Conservation (phyloP, 2,329 filamentous ascomycete genomes). For the Endothia cerciana region DNA sequence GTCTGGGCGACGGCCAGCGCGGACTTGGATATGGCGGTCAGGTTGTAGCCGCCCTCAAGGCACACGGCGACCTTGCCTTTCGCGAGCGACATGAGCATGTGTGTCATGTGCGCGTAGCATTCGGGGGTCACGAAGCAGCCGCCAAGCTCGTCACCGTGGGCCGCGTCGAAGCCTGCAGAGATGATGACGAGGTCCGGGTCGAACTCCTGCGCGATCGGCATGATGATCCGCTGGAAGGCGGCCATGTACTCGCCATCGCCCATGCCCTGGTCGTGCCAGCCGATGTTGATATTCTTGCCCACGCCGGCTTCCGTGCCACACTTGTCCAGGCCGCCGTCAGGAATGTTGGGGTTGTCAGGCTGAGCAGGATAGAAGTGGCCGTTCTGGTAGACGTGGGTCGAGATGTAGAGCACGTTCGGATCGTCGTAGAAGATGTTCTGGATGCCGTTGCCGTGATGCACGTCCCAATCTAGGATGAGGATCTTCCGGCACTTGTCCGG, state of each 20-base stretch:
- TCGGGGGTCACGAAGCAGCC: constrained; percentile 89
- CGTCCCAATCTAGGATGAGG: constrained; percentile 90
- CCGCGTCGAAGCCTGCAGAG: constrained; percentile 94
- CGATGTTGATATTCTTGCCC: constrained; percentile 69
- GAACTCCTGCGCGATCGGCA: constrained; percentile 95
- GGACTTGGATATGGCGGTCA: constrained; percentile 88
- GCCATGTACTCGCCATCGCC: constrained; percentile 96
- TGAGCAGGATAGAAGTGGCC: constrained; percentile 83
- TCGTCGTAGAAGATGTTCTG: constrained; percentile 97
- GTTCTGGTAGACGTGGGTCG: constrained; percentile 84
- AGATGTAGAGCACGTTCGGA: constrained; percentile 94
- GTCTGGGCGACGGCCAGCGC: constrained; percentile 89
- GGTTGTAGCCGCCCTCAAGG: constrained; percentile 94
- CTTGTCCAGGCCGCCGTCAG: constrained; percentile 65
- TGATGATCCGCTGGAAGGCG: constrained; percentile 92
- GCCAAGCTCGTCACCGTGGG: constrained; percentile 88
- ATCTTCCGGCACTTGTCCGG: constrained; percentile 84
- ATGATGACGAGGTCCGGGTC: constrained; percentile 93
- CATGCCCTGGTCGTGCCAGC: constrained; percentile 76
- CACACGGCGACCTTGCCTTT: constrained; percentile 88
- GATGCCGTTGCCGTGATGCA: constrained; percentile 84
- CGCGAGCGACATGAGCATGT: constrained; percentile 97
- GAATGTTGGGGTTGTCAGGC: constrained; percentile 58
- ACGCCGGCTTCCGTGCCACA: constrained; percentile 59
- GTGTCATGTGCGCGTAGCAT: constrained; percentile 98